These are phyloP conservation scores for Salix viminalis DNA, from an alignment of 345 rosid species.

Conservation along the genomic window DNA sequence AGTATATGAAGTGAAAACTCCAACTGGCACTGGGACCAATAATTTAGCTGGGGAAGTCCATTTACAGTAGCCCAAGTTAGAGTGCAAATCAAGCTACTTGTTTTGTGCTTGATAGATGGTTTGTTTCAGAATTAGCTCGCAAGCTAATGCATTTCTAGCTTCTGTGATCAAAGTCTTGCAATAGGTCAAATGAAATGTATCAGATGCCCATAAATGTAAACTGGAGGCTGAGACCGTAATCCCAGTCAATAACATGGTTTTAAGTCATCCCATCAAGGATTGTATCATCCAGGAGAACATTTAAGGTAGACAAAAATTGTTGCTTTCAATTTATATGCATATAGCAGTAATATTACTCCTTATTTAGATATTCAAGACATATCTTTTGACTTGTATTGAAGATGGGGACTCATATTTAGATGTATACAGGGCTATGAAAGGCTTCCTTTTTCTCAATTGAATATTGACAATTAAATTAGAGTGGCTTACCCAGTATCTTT, in stretches of 20 bases:
- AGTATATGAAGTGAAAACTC: neutral
- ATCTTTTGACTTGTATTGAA: conserved; percentile 10
- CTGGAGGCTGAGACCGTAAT: neutral
- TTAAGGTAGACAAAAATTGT: too few species aligned
- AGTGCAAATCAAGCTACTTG: neutral
- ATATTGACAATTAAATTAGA: too few species aligned
- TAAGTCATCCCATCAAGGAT: neutral
- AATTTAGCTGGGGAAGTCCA: neutral
- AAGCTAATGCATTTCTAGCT: neutral
- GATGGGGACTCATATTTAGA: neutral
- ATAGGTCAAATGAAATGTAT: neutral
- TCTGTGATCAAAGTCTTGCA: too few species aligned
- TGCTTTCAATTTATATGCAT: too few species aligned
- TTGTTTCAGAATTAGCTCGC: neutral
- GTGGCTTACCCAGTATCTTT: too few species aligned
- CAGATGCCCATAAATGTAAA: neutral
- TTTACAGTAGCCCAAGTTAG: neutral
- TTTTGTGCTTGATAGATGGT: too few species aligned
- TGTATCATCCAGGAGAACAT: too few species aligned
- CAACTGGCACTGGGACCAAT: neutral
- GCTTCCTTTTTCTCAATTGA: too few species aligned
- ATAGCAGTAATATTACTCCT: conserved; percentile 6
- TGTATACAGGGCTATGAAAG: neutral
- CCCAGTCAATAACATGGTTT: neutral
- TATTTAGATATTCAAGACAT: conserved; percentile 13